Conservation (phyloP, 345 rosid genomes). For the Eutrema heterophyllum region DNA sequence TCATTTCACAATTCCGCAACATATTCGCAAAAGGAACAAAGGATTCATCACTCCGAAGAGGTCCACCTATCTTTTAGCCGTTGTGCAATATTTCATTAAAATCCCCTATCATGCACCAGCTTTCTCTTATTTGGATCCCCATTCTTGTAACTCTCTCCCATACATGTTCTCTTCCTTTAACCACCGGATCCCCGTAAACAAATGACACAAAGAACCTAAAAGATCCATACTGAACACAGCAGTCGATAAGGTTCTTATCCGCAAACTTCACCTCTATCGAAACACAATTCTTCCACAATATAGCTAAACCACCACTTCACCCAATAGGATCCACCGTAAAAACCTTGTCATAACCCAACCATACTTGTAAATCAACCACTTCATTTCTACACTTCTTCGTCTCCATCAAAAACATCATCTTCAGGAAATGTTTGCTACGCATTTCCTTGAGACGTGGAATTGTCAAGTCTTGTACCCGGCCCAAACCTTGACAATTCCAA, state of each 20-base stretch:
- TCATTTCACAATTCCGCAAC: background rate
- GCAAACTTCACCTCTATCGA: too few species aligned
- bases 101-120: background rate
- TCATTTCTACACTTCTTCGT: background rate
- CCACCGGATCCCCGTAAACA: background rate
- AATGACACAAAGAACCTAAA: background rate
- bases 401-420: background rate
- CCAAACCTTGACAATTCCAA: background rate
- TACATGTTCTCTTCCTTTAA: fast-evolving
- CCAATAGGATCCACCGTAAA: background rate
- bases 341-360: background rate
- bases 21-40: background rate
- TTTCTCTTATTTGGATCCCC: background rate
- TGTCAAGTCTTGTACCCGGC: background rate
- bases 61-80: background rate
- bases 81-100: background rate
- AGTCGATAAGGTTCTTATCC: background rate
- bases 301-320: background rate
- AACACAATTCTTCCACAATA: background rate
- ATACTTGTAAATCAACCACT: background rate
- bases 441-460: background rate
- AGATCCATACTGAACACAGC: background rate
- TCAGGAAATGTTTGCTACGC: background rate
- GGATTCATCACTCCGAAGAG: background rate
- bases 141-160: background rate